These are phyloP conservation scores for Pseudogymnoascus sp. DNA, from an alignment of 2,329 filamentous ascomycete species.

Conservation along the genomic window DNA sequence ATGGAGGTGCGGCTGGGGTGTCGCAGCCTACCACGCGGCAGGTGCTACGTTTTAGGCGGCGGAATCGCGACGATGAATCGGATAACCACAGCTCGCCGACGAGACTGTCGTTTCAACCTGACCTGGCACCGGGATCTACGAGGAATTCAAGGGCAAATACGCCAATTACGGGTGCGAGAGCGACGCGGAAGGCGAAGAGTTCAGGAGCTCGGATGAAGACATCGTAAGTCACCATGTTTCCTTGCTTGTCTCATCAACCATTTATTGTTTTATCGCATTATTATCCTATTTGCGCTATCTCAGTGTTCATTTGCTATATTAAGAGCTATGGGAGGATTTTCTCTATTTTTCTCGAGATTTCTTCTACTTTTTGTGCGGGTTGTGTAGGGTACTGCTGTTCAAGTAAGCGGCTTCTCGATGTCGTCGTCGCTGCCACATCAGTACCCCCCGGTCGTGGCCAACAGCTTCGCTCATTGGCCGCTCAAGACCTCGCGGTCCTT, in stretches of 20 bases:
- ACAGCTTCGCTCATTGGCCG: neutral
- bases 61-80: slow-evolving; percentile 40
- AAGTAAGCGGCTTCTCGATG: neutral
- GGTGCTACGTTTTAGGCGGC: slow-evolving; percentile 22
- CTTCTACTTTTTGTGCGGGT: slow-evolving; percentile 4
- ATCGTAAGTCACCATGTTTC: slow-evolving; percentile 49
- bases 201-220: slow-evolving; percentile 55
- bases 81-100: slow-evolving; percentile 49
- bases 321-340: slow-evolving; percentile 10
- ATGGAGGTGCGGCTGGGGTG: slow-evolving; percentile 16
- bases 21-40: slow-evolving; percentile 15
- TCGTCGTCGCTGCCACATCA: neutral
- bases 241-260: slow-evolving; percentile 12
- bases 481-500: neutral
- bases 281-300: slow-evolving; percentile 10
- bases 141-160: slow-evolving; percentile 54
- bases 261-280: slow-evolving; percentile 14
- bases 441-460: neutral
- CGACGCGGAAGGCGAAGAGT: slow-evolving; percentile 52
- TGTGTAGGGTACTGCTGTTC: neutral
- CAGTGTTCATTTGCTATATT: slow-evolving; percentile 1
- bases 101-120: slow-evolving; percentile 40
- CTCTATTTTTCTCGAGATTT: slow-evolving; percentile 17
- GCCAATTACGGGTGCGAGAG: slow-evolving; percentile 44
- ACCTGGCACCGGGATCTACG: slow-evolving; percentile 37